A percentile compares a stretch with the other conserved stretches of the same genome.
phyloP scores from a whole-genome alignment of 2,329 filamentous ascomycete genomes.

The Monilinia fructicola region DNA sequence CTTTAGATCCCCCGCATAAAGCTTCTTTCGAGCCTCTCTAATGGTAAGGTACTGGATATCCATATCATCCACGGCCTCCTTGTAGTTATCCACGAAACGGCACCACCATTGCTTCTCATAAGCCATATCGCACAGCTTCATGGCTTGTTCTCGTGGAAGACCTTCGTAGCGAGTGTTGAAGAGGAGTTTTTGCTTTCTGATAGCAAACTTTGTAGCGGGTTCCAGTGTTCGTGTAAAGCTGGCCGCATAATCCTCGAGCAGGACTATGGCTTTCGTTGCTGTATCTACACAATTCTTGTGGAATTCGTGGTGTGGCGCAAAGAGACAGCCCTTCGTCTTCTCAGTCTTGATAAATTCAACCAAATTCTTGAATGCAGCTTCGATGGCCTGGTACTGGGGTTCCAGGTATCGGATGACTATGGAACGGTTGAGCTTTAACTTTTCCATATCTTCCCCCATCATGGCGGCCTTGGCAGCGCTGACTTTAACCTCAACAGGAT shows the following conservation, averaged over 20 bases:
- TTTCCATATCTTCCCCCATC: neutral
- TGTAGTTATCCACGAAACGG: neutral
- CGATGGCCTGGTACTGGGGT: neutral
- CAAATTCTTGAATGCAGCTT: neutral
- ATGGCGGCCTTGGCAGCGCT: neutral
- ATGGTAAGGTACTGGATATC: neutral
- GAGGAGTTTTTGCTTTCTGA: neutral
- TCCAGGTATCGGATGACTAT: neutral
- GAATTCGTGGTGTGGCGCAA: neutral
- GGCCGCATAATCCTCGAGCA: neutral
- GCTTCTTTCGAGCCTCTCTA: neutral
- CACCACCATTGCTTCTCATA: neutral
- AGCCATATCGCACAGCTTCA: neutral
- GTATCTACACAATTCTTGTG: accelerated
- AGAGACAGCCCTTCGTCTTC: neutral
- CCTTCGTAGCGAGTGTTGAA: neutral
- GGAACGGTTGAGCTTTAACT: neutral
- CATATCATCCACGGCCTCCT: neutral
- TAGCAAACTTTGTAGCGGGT: neutral
- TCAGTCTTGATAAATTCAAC: neutral
- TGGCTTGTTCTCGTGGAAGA: neutral
- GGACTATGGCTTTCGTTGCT: neutral
- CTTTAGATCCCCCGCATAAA: neutral
- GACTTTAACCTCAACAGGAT: neutral
- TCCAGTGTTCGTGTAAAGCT: neutral